Percentiles rank a stretch among this genome's conserved stretches.
phyloP scores from a whole-genome alignment of 345 rosid species.

The Pistacia vera region DNA sequence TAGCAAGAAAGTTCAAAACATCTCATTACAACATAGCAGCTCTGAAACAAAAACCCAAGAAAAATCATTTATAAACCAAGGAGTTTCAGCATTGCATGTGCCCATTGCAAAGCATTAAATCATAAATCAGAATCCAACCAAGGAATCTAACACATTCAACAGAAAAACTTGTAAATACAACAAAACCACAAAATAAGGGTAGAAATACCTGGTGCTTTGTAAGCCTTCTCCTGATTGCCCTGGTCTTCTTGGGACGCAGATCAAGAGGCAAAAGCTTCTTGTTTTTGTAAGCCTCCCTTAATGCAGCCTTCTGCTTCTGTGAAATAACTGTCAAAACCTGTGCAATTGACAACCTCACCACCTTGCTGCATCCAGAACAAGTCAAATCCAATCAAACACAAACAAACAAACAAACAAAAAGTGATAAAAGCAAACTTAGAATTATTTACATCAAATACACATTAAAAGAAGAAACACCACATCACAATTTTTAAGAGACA shows the following conservation, averaged over 20 bases:
- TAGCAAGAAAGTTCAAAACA: neutral
- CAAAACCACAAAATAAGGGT: neutral
- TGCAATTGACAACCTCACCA: conserved; percentile 88
- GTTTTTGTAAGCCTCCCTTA: conserved; percentile 82
- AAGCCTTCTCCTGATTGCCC: conserved; percentile 89
- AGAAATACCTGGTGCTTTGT: conserved; percentile 84
- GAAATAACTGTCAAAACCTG: conserved; percentile 91
- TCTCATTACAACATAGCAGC: neutral
- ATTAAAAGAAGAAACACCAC: too few species aligned
- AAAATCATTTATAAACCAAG: neutral
- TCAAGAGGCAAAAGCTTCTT: conserved; percentile 88
- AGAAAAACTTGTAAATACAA: neutral
- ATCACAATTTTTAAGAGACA: too few species aligned
- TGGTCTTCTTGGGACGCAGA: conserved; percentile 95
- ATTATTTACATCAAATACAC: neutral
- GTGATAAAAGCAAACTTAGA: neutral
- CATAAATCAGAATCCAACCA: neutral
- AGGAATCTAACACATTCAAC: neutral
- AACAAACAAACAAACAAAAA: neutral
- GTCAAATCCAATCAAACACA: neutral
- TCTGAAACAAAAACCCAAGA: neutral
- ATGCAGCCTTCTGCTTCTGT: conserved; percentile 83
- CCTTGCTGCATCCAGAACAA: conserved; percentile 62
- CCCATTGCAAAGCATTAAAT: neutral
- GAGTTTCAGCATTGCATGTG: neutral